phyloP scores from a whole-genome alignment of 306 rosid genomes.

The Citrullus mucosospermus region DNA sequence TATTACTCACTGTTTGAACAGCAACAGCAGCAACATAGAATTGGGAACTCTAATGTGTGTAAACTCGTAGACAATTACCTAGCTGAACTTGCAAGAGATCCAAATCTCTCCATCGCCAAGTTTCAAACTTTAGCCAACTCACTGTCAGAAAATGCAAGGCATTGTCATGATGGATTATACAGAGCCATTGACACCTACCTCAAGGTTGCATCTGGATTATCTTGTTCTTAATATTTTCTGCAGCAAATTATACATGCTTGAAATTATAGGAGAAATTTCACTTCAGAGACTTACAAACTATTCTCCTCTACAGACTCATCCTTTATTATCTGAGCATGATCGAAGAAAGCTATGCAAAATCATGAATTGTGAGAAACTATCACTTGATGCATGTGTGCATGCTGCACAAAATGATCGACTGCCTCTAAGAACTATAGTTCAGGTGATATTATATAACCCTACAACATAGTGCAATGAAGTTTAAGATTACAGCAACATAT shows the following conservation, averaged over 20 bases:
- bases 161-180: constrained; percentile 71
- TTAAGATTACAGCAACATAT: background rate
- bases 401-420: constrained; percentile 92
- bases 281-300: constrained; percentile 4
- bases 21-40: constrained; percentile 46
- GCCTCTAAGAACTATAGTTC: constrained; percentile 75
- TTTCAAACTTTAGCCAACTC: constrained; percentile 77
- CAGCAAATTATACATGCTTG: background rate
- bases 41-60: constrained; percentile 50
- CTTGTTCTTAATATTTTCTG: constrained; percentile 7
- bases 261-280: background rate
- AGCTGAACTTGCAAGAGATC: constrained; percentile 85
- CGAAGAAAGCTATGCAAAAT: constrained; percentile 74
- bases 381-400: constrained; percentile 86
- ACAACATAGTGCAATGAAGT: background rate
- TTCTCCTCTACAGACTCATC: constrained; percentile 53
- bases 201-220: constrained; percentile 40
- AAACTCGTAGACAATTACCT: constrained; percentile 81
- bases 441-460: constrained; percentile 36
- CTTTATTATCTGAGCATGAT: constrained; percentile 59
- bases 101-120: constrained; percentile 64
- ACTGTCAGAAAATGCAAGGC: constrained; percentile 67
- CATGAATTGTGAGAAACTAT: constrained; percentile 79
- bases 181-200: constrained; percentile 88
- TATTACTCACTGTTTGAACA: constrained; percentile 87